Percentiles rank a stretch among this genome's conserved stretches.
Conservation (phyloP, 2,329 filamentous ascomycete genomes). For the Chaetothyriales sp. region DNA sequence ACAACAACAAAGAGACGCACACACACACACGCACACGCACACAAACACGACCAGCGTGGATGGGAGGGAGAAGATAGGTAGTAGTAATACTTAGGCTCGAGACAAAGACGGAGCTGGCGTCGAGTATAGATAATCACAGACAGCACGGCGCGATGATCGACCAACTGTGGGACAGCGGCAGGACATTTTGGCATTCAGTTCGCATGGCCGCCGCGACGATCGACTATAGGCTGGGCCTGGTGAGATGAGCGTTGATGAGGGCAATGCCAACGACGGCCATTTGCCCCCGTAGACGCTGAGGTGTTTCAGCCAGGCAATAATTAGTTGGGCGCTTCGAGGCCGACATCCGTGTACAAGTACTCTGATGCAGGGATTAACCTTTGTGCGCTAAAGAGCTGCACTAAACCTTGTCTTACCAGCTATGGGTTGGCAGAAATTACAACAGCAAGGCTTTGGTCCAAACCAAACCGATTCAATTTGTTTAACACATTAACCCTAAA, state of each 20-base stretch:
- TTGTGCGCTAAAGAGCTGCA: too few species aligned
- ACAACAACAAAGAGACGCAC: neutral
- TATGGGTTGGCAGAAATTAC: too few species aligned
- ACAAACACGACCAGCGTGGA: neutral
- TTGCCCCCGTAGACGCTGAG: neutral
- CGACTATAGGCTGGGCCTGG: neutral
- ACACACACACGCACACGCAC: neutral
- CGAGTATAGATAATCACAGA: neutral
- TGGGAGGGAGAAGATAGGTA: neutral
- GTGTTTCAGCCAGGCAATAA: neutral
- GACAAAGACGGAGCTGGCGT: neutral
- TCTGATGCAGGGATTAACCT: too few species aligned
- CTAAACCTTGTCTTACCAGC: too few species aligned
- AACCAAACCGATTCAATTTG: too few species aligned
- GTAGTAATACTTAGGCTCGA: neutral
- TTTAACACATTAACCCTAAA: too few species aligned
- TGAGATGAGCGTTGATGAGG: neutral
- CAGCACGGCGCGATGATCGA: neutral
- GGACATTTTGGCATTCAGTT: neutral
- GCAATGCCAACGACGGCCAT: neutral
- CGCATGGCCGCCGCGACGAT: too few species aligned
- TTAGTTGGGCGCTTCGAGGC: neutral
- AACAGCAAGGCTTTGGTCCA: too few species aligned
- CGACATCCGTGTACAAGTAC: too few species aligned
- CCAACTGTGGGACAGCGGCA: neutral